phyloP scores from a whole-genome alignment of 306 rosid genomes.

The Betula pendula region DNA sequence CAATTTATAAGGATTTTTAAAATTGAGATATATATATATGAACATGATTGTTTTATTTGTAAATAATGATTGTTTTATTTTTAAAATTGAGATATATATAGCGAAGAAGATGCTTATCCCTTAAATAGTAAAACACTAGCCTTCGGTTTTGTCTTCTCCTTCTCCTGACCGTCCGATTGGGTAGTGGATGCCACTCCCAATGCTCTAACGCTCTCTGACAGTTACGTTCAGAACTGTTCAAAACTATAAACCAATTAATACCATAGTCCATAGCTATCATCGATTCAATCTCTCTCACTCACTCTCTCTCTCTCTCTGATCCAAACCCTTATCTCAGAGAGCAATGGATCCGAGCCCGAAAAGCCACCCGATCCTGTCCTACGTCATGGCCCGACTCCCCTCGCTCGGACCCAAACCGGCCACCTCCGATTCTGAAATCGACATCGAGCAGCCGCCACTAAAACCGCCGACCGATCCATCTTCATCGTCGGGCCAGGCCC shows the following conservation, averaged over 20 bases:
- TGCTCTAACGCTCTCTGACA: too few species aligned
- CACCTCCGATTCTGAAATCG: constrained; percentile 22
- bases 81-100: too few species aligned
- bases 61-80: too few species aligned
- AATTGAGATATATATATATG: too few species aligned
- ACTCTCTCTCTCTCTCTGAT: neutral
- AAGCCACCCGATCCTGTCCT: constrained; percentile 71
- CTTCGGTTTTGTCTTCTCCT: too few species aligned
- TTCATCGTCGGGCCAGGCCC: constrained; percentile 15
- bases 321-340: neutral
- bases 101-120: too few species aligned
- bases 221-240: neutral
- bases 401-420: constrained; percentile 32
- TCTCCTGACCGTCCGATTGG: neutral
- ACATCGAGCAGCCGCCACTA: constrained; percentile 47
- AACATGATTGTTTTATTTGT: too few species aligned
- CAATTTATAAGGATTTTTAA: too few species aligned
- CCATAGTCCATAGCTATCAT: neutral
- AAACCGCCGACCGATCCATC: constrained; percentile 30
- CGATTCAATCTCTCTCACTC: neutral
- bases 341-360: constrained; percentile 85
- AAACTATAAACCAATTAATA: neutral
- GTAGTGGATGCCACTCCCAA: neutral
- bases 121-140: too few species aligned
- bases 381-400: constrained; percentile 75